phyloP scores from a whole-genome alignment of 345 rosid species.

The Citrus reticulata region DNA sequence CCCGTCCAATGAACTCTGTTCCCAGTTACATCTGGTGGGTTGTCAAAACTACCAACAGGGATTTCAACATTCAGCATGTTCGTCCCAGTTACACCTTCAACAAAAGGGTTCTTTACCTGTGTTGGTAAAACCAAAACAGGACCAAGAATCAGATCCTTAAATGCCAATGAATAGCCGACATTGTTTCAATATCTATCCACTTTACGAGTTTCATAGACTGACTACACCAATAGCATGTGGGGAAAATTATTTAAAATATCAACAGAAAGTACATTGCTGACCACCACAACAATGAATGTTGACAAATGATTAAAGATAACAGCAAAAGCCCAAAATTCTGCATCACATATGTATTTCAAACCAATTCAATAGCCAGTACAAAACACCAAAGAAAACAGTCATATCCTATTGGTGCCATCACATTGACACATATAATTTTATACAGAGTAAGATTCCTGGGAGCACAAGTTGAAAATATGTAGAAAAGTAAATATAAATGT shows the following conservation, averaged over 20 bases:
- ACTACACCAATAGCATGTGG: neutral
- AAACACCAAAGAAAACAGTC: neutral
- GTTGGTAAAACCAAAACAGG: conserved; percentile 6
- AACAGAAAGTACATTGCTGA: neutral
- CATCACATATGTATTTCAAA: neutral
- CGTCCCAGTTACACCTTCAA: conserved; percentile 9
- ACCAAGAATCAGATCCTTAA: neutral
- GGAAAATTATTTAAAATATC: neutral
- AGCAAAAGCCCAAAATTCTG: neutral
- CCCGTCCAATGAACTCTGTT: conserved; percentile 17
- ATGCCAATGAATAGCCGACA: neutral
- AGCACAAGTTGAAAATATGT: neutral
- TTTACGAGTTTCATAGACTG: neutral
- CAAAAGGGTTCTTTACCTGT: conserved; percentile 26
- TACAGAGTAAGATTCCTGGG: neutral
- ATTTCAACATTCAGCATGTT: conserved; percentile 15
- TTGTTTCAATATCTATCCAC: neutral
- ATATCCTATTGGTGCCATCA: neutral
- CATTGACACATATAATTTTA: neutral
- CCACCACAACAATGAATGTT: neutral
- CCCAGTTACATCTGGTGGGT: conserved; percentile 13
- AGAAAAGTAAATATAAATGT: neutral
- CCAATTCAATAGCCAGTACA: neutral
- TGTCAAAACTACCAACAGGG: conserved; percentile 12
- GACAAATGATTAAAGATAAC: neutral